Conservation (phyloP, 495 filamentous ascomycete species). For the Trichoderma gamsii region DNA sequence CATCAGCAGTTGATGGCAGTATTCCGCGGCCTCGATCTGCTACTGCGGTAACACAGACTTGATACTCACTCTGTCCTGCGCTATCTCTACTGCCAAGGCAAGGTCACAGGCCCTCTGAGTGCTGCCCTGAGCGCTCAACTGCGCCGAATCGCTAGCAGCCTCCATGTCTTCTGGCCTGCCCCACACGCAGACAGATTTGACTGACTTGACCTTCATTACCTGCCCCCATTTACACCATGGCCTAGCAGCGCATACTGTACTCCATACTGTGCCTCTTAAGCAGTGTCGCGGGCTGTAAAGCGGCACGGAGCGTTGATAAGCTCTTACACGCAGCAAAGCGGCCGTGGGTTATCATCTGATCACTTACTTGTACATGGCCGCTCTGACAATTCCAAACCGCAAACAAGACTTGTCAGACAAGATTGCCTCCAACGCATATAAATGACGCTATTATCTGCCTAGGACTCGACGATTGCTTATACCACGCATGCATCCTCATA, state of each 20-base stretch:
- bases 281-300: too few relatives aligned
- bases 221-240: too few relatives aligned
- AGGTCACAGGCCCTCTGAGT: not conserved
- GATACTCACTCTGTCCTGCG: not conserved
- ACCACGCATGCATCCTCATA: too few relatives aligned
- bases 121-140: conserved; percentile 6
- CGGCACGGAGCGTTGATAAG: too few relatives aligned
- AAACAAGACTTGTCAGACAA: not conserved
- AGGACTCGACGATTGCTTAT: too few relatives aligned
- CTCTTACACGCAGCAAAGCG: too few relatives aligned
- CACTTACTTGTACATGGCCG: not conserved
- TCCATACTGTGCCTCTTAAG: not conserved
- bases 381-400: not conserved
- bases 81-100: not conserved
- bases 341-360: not conserved
- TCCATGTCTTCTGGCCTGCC: not conserved
- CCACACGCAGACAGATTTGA: not conserved
- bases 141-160: conserved; percentile 11
- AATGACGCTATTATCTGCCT: too few relatives aligned
- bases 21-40: too few relatives aligned
- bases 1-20: too few relatives aligned
- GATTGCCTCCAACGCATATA: too few relatives aligned
- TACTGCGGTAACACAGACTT: too few relatives aligned
- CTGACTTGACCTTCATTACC: not conserved
- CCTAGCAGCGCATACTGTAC: not conserved